phyloP scores from a whole-genome alignment of 164 flowering plant species.

The Macadamia integrifolia region DNA sequence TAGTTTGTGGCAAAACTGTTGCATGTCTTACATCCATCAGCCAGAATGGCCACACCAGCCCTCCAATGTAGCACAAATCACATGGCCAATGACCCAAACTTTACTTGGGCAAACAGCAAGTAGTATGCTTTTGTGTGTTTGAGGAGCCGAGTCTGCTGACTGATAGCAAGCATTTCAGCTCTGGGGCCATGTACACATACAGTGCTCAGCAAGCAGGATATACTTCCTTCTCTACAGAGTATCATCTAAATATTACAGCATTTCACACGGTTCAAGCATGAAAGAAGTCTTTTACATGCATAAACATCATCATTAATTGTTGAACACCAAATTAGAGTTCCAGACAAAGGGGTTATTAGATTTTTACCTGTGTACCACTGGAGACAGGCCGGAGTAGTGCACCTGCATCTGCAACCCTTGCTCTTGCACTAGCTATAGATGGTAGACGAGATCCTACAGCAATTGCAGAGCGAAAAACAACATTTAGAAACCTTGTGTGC shows the following conservation, averaged over 20 bases:
- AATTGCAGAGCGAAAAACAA: conserved; percentile 87
- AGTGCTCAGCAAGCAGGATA: too few species aligned
- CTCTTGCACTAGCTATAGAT: conserved; percentile 78
- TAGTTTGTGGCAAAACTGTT: too few species aligned
- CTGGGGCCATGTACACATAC: too few species aligned
- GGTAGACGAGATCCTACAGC: conserved; percentile 90
- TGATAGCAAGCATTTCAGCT: too few species aligned
- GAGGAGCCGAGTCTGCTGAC: too few species aligned
- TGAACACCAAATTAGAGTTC: not conserved
- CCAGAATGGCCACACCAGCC: too few species aligned
- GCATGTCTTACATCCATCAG: too few species aligned
- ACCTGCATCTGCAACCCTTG: conserved; percentile 87
- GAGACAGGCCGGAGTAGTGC: conserved; percentile 85
- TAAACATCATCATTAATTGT: not conserved
- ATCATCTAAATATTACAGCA: not conserved
- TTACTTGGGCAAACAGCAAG: too few species aligned
- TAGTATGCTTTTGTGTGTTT: too few species aligned
- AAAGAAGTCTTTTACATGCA: not conserved
- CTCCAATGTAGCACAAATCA: too few species aligned
- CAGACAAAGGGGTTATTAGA: not conserved
- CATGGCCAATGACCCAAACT: too few species aligned
- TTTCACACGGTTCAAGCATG: not conserved
- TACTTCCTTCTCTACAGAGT: too few species aligned
- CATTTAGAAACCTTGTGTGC: conserved; percentile 69
- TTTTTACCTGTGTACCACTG: conserved; percentile 75